These are phyloP conservation scores for Trematosphaeria pertusa DNA, from an alignment of 2,329 filamentous ascomycete species.

Conservation along the genomic window DNA sequence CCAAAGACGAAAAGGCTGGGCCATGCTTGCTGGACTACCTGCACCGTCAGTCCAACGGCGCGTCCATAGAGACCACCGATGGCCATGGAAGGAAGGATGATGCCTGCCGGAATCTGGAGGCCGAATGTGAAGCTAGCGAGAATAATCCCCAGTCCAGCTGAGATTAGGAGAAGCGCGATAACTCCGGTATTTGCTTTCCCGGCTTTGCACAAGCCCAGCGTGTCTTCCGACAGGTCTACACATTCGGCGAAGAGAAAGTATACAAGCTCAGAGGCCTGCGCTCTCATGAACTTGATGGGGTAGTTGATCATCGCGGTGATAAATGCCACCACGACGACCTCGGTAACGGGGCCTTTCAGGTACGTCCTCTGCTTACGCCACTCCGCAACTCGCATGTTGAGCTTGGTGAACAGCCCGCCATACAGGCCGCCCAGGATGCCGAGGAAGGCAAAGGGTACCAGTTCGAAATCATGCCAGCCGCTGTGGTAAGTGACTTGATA, in stretches of 20 bases:
- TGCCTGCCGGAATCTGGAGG: conserved; percentile 90
- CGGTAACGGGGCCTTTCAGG: conserved; percentile 72
- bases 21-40: conserved; percentile 83
- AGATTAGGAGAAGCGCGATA: conserved; percentile 81
- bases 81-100: conserved; percentile 94
- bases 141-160: conserved; percentile 82
- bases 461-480: conserved; percentile 93
- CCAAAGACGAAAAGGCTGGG: conserved; percentile 79
- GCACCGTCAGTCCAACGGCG: conserved; percentile 85
- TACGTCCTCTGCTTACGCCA: conserved; percentile 78
- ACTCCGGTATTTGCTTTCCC: conserved; percentile 82
- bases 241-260: conserved; percentile 93
- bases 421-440: conserved; percentile 93
- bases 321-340: conserved; percentile 80
- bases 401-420: conserved; percentile 90
- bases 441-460: conserved; percentile 84
- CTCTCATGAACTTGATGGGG: conserved; percentile 94
- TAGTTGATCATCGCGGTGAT: conserved; percentile 91
- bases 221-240: conserved; percentile 79
- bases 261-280: conserved; percentile 89
- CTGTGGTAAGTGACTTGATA: conserved; percentile 95
- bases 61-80: conserved; percentile 91
- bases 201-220: conserved; percentile 87
- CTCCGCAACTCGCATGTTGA: conserved; percentile 85
- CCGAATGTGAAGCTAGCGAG: conserved; percentile 91